Evolutionary conservation across 805 yeast species (phyloP), one percentile per base, ranked within the genome.

Genomic region (Cyberlindnera mrakii): DNA sequence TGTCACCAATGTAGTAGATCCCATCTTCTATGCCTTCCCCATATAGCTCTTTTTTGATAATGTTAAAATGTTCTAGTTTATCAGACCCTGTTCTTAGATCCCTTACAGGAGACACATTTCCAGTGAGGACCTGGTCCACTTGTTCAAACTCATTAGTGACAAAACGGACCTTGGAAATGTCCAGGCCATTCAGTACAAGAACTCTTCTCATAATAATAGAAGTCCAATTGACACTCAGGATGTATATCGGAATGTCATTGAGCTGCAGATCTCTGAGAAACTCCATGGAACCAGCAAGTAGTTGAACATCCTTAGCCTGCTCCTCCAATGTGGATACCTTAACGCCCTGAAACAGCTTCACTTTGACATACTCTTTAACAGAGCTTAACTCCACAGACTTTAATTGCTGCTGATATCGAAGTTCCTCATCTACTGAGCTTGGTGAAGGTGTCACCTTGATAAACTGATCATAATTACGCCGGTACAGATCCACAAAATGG

Each of bases 191-290:
- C 16, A 39, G 39, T 19, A 35, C 33, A 29, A 66, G 53, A 4
- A 56, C 49, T 37, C 63, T 62, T 25, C 58, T 54, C 37, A 81
- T 79, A 16, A 79, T 61, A 11, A 62, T 17, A 1, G 69, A 65
- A 7, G 83, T 74, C 87, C 87, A 81, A 56, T 80, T 80, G 37
- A 80, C 77, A 50, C 85, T 80, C 29, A 80, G 50, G 2, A 81
- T 64, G 8, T 62, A 58, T 1, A 75, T 58, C 0, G 76, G 75
- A 3, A 69, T 54, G 1, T 52, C 42, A 1, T 30, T 19, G 4
- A 31, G 33, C 19, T 43, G 33, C 30, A 37, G 42, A 31, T 7
- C 16, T 19, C 17, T 41, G 30, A 52, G 67, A 42, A 37, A 37
- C n/a, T 35, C 45, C 32, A 30, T 66, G 44, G 49, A 72, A 65